Evolutionary conservation across 2,329 filamentous ascomycete genomes (phyloP), one percentile per base, ranked within the genome.

Genomic region (Hymenoscyphus fructigenus): DNA sequence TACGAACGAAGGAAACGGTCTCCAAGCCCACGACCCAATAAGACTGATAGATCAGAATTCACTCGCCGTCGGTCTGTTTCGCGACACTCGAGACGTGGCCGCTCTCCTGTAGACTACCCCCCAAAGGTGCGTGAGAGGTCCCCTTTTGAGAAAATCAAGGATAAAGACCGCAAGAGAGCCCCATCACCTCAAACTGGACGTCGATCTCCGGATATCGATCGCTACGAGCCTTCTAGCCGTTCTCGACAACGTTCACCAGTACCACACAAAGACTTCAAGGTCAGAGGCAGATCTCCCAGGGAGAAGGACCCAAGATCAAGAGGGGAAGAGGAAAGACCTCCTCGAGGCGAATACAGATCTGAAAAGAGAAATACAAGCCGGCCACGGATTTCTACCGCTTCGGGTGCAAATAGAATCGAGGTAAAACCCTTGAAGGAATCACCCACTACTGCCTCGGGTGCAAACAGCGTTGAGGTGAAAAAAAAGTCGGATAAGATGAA

Each of bases 381-480:
- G 15, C 64, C 60, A 9, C 66, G 61, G 61, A 65, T 69, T 41
- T 50, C 59, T 59, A 59, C 71, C 56, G 69, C 70, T 26, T 75
- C 75, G 10, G 73, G 75, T 29, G 68, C 74, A 44, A 77, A 76
- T 61, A 76, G 69, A 59, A 71, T 75, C 26, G 75, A 77, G 63
- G 73, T 75, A 23, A 72, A 70, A 55, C 61, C 67, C n/a, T 50
- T 57, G 28, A 69, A 69, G 63, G 57, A 68, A 34, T 66, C 72
- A 67, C 59, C 71, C 28, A 63, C 72, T 57, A 63, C 72, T 58
- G 72, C 72, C 5, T 77, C 77, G 38, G 75, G 75, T 53, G 70
- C 75, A 14, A 78, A 77, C 61, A 77, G 73, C 63, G 71, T 75
- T 47, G 76, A 78, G 64, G 75, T 76, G 9, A 75, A 73, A 63